Percentiles rank a stretch among this genome's conserved stretches.
Evolutionary conservation across 768 basidiomycete genomes (phyloP).

Genomic region (Boletus eberwhitei): DNA sequence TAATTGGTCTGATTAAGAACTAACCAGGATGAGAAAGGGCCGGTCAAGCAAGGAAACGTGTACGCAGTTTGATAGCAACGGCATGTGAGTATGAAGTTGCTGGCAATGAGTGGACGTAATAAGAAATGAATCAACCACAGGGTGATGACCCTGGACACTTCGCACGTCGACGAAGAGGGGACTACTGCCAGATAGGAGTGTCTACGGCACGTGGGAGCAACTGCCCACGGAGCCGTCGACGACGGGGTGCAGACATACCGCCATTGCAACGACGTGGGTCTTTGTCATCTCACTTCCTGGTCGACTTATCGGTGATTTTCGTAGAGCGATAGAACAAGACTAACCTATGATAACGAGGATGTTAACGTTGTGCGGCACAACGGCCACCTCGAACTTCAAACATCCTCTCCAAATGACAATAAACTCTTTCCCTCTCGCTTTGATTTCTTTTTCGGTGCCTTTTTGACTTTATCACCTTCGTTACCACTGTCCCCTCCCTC

Average conservation of each 20-base stretch:
- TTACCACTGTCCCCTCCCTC: constrained; percentile 31
- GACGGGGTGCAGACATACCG: background rate
- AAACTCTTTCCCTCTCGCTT: constrained; percentile 46
- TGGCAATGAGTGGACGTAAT: constrained; percentile 13
- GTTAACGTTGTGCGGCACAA: background rate
- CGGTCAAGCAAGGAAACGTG: background rate
- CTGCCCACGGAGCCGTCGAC: background rate
- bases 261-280: background rate
- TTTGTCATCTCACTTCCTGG: background rate
- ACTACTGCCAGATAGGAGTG: background rate
- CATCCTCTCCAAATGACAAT: constrained; percentile 35
- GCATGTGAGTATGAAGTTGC: constrained; percentile 3
- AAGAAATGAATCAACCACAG: background rate
- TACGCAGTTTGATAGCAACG: constrained; percentile 4
- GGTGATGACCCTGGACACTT: constrained; percentile 5
- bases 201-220: background rate
- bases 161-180: background rate
- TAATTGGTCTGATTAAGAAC: constrained; percentile 8
- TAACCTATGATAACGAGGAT: background rate
- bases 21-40: constrained; percentile 1
- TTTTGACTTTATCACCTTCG: constrained; percentile 21
- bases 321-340: background rate
- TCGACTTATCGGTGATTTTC: background rate
- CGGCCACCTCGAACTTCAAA: constrained; percentile 12
- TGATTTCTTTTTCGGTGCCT: constrained; percentile 48